Base-by-base conservation (phyloP, 768 basidiomycete species). In the Saitozyma sp. region DNA sequence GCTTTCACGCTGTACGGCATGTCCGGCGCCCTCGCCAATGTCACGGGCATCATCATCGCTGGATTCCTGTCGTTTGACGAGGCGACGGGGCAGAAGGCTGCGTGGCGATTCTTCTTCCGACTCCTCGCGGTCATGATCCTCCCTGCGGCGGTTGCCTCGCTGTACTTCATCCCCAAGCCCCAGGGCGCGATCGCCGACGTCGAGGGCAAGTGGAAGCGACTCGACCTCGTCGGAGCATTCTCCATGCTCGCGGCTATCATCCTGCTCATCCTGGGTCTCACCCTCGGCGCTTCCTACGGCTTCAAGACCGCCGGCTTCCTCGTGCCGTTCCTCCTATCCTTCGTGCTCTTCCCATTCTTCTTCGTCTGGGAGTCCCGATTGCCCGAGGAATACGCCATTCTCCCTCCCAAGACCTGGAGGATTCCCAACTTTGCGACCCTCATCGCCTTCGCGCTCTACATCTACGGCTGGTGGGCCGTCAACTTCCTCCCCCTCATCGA, bases 191-290 rank as follows among this genome's bases (percentile, higher is more conserved):
- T 10, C 8, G 54, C 53, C 17, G 59, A 63, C 11, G 64, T 58
- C 13, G 20, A 53, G 9, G 61, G 66, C 41, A 66, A 69, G 49
- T 67, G 60, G 50, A 69, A 70, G 40, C 68, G 74, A 41, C 65
- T 77, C 57, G 76, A 77, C 56, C 56, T 73, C 29, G 49, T 75
- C 64, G 75, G 75, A 1, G 61, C 63, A 0, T 67, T 73, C 46
- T 45, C 61, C 51, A 75, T 75, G 67, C 66, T 75, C 13, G 54
- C 67, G 17, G 59, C 69, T 13, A 69, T 77, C 63, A 62, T 77
- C 56, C 69, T 79, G 10, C 64, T 78, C 56, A 71, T 78, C 48
- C 70, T 77, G 41, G 78, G 75, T 53, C 62, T 77, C 8, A 79
- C 78, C 2, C 59, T 71, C 19, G 76, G 76, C 38, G 74, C 75